A percentile compares a stretch with the other conserved stretches of the same genome.
Evolutionary conservation across 2,329 filamentous ascomycete genomes (phyloP).

Genomic region (Tolypocladium ophioglossoides): DNA sequence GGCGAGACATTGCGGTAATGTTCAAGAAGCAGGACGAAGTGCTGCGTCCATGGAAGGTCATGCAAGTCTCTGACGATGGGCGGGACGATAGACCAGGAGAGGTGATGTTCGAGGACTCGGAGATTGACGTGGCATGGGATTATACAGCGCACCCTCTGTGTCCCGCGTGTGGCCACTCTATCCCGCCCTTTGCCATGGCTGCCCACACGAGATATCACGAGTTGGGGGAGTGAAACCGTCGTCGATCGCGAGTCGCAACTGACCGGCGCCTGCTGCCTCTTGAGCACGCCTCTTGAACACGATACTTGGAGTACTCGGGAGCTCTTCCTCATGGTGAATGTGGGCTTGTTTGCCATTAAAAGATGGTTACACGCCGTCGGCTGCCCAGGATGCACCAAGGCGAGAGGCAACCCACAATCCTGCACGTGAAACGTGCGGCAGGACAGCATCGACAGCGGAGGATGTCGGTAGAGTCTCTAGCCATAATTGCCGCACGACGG

Average conservation of each 20-base stretch:
- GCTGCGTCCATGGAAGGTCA: slow-evolving; percentile 54
- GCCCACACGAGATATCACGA: slow-evolving; percentile 37
- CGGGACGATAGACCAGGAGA: slow-evolving; percentile 12
- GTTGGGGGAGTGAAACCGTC: slow-evolving; percentile 10
- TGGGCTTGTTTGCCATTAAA: neutral
- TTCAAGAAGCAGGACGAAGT: slow-evolving; percentile 64
- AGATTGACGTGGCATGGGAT: slow-evolving; percentile 17
- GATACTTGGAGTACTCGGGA: too few species aligned
- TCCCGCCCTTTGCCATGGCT: slow-evolving; percentile 47
- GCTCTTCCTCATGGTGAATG: neutral
- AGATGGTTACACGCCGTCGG: neutral
- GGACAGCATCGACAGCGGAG: neutral
- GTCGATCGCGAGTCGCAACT: neutral
- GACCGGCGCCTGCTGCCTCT: too few species aligned
- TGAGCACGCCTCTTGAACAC: neutral
- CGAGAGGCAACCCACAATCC: neutral
- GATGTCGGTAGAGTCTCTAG: neutral
- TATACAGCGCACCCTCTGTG: slow-evolving; percentile 22
- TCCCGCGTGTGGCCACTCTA: slow-evolving; percentile 37
- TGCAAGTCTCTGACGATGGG: slow-evolving; percentile 20
- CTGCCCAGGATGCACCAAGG: neutral
- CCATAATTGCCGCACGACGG: neutral
- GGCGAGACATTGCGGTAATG: slow-evolving; percentile 73
- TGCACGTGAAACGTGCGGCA: neutral
- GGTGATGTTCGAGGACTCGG: slow-evolving; percentile 6